Evolutionary conservation across 345 rosid species (phyloP).

Genomic region (Citrus unshiu): DNA sequence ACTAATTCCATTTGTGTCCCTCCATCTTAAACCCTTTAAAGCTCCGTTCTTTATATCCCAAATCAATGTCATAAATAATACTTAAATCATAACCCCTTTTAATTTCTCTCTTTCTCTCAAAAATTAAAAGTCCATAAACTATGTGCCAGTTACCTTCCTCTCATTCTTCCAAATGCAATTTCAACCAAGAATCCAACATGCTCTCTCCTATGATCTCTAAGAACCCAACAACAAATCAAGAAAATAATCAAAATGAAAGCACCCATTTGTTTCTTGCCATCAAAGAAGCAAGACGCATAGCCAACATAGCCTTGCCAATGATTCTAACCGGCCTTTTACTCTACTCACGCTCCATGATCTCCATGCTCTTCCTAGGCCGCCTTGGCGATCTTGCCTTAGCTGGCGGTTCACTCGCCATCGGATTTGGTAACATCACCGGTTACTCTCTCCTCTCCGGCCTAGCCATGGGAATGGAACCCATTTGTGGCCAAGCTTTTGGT

Average conservation of each 20-base stretch:
- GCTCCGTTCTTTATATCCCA: slow-evolving; percentile 3
- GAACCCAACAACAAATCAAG: slow-evolving; percentile 30
- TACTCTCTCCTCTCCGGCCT: slow-evolving; percentile 86
- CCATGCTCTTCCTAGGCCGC: slow-evolving; percentile 88
- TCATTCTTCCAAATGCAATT: slow-evolving; percentile 16
- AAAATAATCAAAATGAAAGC: slow-evolving; percentile 6
- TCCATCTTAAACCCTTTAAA: neutral
- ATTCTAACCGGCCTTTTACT: slow-evolving; percentile 66
- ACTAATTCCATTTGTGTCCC: neutral
- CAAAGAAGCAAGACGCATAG: slow-evolving; percentile 53
- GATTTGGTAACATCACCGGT: slow-evolving; percentile 91
- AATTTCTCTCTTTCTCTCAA: neutral
- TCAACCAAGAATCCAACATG: slow-evolving; percentile 26
- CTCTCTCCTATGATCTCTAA: slow-evolving; percentile 35
- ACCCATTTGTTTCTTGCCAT: slow-evolving; percentile 30
- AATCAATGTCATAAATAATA: neutral
- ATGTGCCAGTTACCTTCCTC: slow-evolving; percentile 18
- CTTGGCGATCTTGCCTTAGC: slow-evolving; percentile 72
- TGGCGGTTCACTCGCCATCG: slow-evolving; percentile 81
- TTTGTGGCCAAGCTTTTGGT: slow-evolving; percentile 90
- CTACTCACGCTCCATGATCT: slow-evolving; percentile 77
- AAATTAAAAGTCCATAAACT: neutral
- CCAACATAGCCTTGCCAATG: slow-evolving; percentile 60
- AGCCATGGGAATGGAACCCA: slow-evolving; percentile 90
- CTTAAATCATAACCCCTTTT: slow-evolving; percentile 2